These are phyloP conservation scores for Papiliotrema laurentii DNA, from an alignment of 1,284 basidiomycete genomes.

Conservation along the genomic window DNA sequence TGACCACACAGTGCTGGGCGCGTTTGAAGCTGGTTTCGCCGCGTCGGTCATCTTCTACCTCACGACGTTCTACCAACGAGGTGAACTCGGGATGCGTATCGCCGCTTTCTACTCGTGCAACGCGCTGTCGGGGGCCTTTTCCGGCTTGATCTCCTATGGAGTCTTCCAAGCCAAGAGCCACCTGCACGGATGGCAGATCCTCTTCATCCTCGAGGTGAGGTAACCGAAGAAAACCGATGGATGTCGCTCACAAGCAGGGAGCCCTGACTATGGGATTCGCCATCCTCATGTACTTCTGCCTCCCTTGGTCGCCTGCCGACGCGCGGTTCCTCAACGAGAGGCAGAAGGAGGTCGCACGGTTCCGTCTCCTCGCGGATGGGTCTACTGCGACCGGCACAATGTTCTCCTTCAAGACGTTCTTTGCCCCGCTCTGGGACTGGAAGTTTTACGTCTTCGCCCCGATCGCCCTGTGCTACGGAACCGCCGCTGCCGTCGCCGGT, in stretches of 20 bases:
- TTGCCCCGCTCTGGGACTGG: background rate
- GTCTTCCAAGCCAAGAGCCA: constrained; percentile 52
- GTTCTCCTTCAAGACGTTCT: background rate
- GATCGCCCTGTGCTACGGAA: background rate
- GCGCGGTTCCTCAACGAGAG: constrained; percentile 50
- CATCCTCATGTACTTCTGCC: constrained; percentile 51
- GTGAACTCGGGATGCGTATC: constrained; percentile 54
- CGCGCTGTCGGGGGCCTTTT: constrained; percentile 47
- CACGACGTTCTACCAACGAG: constrained; percentile 54
- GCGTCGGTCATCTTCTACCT: constrained; percentile 48
- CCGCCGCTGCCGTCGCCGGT: constrained; percentile 48
- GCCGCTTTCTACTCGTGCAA: constrained; percentile 54
- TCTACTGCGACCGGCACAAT: constrained; percentile 45
- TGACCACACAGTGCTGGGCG: constrained; percentile 7
- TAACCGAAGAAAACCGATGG: too few relatives aligned
- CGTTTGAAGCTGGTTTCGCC: constrained; percentile 12
- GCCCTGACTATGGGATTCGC: constrained; percentile 45
- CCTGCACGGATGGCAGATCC: constrained; percentile 54
- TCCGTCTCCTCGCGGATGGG: constrained; percentile 52
- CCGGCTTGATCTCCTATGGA: constrained; percentile 52
- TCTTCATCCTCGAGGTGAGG: constrained; percentile 44
- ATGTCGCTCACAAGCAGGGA: constrained; percentile 48
- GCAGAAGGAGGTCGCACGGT: constrained; percentile 51
- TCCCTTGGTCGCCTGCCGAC: constrained; percentile 52
- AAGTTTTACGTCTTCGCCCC: background rate